Evolutionary conservation across 2,329 filamentous ascomycete species (phyloP).

Genomic region (Colletotrichum somersetense): DNA sequence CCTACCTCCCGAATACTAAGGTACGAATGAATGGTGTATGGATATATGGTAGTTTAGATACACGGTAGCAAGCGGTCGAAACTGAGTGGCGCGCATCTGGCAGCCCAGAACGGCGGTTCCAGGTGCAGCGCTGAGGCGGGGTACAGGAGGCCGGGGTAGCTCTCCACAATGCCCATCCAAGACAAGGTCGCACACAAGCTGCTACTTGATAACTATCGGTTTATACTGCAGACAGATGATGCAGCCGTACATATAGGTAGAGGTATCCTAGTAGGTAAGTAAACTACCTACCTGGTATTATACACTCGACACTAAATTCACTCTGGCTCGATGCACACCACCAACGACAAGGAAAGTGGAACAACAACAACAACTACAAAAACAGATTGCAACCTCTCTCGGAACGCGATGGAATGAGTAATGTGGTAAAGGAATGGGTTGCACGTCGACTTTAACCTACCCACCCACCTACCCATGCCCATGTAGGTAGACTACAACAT

Average conservation of each 20-base stretch:
- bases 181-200: not conserved
- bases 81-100: conserved; percentile 11
- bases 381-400: not conserved
- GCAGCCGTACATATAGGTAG: too few relatives aligned
- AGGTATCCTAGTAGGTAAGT: too few relatives aligned
- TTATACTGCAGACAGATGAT: too few relatives aligned
- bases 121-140: conserved; percentile 24
- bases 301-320: not conserved
- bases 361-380: not conserved
- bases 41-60: too few relatives aligned
- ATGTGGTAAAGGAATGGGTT: not conserved
- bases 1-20: too few relatives aligned
- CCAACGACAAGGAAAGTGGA: not conserved
- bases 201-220: not conserved
- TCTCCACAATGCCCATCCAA: conserved; percentile 25
- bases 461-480: too few relatives aligned
- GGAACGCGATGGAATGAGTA: not conserved
- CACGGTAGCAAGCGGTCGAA: not conserved
- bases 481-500: not conserved
- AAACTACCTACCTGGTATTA: too few relatives aligned
- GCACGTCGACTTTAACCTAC: not conserved
- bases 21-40: too few relatives aligned
- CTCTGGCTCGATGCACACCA: not conserved
- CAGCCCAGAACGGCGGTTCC: conserved; percentile 15
- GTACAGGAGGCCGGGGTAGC: conserved; percentile 35